These are phyloP conservation scores for Phialophora tarda DNA, from an alignment of 2,329 filamentous ascomycete species.

Conservation along the genomic window DNA sequence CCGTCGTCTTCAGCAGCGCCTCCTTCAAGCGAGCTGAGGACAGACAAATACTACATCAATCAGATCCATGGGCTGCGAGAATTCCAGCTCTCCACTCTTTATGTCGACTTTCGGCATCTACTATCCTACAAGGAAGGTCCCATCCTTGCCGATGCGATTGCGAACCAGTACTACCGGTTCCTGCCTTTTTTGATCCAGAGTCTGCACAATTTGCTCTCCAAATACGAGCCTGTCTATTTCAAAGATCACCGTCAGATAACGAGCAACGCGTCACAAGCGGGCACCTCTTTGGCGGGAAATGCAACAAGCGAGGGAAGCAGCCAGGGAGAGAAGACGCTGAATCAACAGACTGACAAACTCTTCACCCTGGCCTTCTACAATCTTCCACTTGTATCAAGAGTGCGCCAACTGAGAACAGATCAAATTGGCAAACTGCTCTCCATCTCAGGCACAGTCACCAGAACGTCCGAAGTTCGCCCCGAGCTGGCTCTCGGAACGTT, in stretches of 20 bases:
- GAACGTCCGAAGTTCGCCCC: slow-evolving; percentile 94
- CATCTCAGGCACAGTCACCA: slow-evolving; percentile 94
- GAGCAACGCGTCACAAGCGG: slow-evolving; percentile 72
- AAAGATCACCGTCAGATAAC: slow-evolving; percentile 86
- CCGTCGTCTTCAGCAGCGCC: slow-evolving; percentile 59
- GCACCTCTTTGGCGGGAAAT: slow-evolving; percentile 63
- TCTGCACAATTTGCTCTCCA: slow-evolving; percentile 89
- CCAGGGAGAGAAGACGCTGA: slow-evolving; percentile 73
- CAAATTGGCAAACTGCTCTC: slow-evolving; percentile 93
- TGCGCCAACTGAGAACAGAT: slow-evolving; percentile 82
- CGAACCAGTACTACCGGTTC: slow-evolving; percentile 92
- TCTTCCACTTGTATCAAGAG: slow-evolving; percentile 80
- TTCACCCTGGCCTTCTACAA: slow-evolving; percentile 95
- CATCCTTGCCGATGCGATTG: slow-evolving; percentile 81
- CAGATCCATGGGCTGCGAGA: slow-evolving; percentile 68
- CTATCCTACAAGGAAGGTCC: slow-evolving; percentile 68
- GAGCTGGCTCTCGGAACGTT: slow-evolving; percentile 93
- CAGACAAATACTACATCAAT: slow-evolving; percentile 69
- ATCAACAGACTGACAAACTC: slow-evolving; percentile 96
- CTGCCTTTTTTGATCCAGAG: slow-evolving; percentile 87
- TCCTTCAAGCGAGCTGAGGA: slow-evolving; percentile 61
- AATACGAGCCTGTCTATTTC: slow-evolving; percentile 94
- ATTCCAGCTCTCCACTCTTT: slow-evolving; percentile 68
- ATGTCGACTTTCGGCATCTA: slow-evolving; percentile 77
- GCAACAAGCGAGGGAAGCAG: slow-evolving; percentile 68